A percentile compares a stretch with the other conserved stretches of the same genome.
These are phyloP conservation scores for Spiromastix sp. DNA, from an alignment of 2,329 filamentous ascomycete genomes.

Conservation along the genomic window DNA sequence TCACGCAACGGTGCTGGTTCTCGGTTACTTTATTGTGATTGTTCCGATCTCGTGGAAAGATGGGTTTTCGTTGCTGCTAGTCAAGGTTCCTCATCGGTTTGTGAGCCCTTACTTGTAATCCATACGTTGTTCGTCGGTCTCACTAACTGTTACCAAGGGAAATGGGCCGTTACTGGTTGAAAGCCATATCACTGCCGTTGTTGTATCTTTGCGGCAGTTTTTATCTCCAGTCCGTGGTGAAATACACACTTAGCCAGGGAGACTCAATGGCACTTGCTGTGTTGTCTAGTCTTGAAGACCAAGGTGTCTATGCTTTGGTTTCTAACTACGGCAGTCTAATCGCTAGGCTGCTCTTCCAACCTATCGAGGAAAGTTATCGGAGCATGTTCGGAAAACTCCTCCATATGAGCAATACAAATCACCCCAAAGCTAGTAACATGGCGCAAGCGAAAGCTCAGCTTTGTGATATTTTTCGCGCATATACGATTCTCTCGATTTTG, in stretches of 20 bases:
- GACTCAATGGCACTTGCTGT: constrained; percentile 79
- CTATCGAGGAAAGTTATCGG: constrained; percentile 85
- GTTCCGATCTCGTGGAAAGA: constrained; percentile 43
- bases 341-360: constrained; percentile 84
- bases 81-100: constrained; percentile 34
- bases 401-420: constrained; percentile 23
- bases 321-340: constrained; percentile 89
- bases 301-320: constrained; percentile 85
- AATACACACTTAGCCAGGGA: constrained; percentile 88
- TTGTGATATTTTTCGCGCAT: constrained; percentile 53
- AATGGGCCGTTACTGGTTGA: constrained; percentile 39
- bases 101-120: constrained; percentile 8
- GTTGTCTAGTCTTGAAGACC: constrained; percentile 65
- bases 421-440: constrained; percentile 14
- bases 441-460: constrained; percentile 23
- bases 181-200: constrained; percentile 59
- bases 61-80: constrained; percentile 59
- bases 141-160: constrained; percentile 16
- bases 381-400: constrained; percentile 81
- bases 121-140: neutral
- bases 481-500: constrained; percentile 61
- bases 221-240: constrained; percentile 78
- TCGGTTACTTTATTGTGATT: constrained; percentile 60
- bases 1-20: constrained; percentile 59
- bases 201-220: constrained; percentile 68